Conservation (phyloP, 192 early-diverging fungal species). For the Dimargaris cristalligena region DNA sequence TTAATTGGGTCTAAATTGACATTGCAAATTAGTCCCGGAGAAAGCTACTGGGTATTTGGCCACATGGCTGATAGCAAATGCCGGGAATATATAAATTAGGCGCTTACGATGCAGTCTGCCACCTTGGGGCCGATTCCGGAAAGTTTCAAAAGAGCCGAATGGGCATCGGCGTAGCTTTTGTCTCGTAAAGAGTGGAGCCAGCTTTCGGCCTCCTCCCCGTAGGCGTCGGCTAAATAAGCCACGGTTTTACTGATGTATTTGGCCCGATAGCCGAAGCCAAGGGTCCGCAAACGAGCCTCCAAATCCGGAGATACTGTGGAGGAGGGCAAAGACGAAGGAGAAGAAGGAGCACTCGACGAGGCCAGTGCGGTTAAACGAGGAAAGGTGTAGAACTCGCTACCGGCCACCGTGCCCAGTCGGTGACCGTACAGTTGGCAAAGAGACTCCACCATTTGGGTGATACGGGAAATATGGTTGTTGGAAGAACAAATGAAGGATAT, state of each 20-base stretch:
- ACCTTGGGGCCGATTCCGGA: constrained; percentile 90
- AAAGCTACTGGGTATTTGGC: too few species aligned
- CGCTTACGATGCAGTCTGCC: constrained; percentile 75
- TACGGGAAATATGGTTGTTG: constrained; percentile 90
- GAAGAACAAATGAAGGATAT: constrained; percentile 84
- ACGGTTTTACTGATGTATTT: constrained; percentile 74
- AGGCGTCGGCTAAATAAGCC: constrained; percentile 23
- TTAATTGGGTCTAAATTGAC: too few species aligned
- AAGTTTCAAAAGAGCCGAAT: constrained; percentile 45
- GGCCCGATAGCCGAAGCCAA: constrained; percentile 93
- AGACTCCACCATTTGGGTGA: constrained; percentile 53
- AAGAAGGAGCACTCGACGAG: constrained; percentile 15
- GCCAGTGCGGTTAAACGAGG: constrained; percentile 40
- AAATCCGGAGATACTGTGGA: too few species aligned
- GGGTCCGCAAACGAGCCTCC: constrained; percentile 41
- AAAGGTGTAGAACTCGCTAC: constrained; percentile 42
- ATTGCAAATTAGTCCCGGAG: too few species aligned
- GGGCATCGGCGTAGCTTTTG: constrained; percentile 33
- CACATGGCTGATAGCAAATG: too few species aligned
- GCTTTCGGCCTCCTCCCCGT: constrained; percentile 25
- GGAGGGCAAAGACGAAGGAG: too few species aligned
- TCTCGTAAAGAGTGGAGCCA: constrained; percentile 51
- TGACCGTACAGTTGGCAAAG: constrained; percentile 29
- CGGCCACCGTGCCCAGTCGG: constrained; percentile 21
- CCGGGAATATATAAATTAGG: too few species aligned